Evolutionary conservation across 495 filamentous ascomycete species (phyloP), one percentile per base, ranked within the genome.

Genomic region (Hypoxylon cercidicola): DNA sequence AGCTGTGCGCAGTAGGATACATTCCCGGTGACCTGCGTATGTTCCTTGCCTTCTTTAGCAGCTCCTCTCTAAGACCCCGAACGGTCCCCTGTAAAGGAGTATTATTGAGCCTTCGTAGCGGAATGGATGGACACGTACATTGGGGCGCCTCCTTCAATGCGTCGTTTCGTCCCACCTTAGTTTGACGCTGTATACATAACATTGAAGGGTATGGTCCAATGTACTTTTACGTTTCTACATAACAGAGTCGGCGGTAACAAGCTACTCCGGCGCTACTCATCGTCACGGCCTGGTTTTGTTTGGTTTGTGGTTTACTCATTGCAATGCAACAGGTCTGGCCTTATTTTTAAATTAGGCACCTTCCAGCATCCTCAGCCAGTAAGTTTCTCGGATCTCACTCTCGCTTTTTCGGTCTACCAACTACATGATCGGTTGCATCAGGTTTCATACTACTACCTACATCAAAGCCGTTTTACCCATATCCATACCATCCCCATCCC

Each of bases 1-100:
- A n/a, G 55, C 60, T 28, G 19, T 58, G 55, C 60, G 55, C 49
- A 68, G 64, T 68, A 68, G 59, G 64, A 43, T 54, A 58, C 64
- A 55, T 68, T 68, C 54, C 64, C 64, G 59, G 54, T 55, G 48
- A 58, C 41, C 44, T 59, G 55, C 54, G 43, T 8, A 40, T 55
- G 64, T 48, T 67, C 58, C 56, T 60, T 66, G 51, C 64, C 64
- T 66, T 61, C 45, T 51, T 54, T 52, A 57, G 21, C 43, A 30
- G 50, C 23, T 40, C 48, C 40, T 21, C 49, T 40, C 30, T 32
- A 44, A 59, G 11, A 40, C 8, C 30, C 30, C 30, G 30, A 32
- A 32, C 30, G 3, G 1, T 21, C 48, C 43, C 59, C 43, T 62
- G 50, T 44, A 48, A 20, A 62, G 35, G 58, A 57, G 25, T 16